phyloP scores from a whole-genome alignment of 2,329 filamentous ascomycete species.

The Fusarium setosum region DNA sequence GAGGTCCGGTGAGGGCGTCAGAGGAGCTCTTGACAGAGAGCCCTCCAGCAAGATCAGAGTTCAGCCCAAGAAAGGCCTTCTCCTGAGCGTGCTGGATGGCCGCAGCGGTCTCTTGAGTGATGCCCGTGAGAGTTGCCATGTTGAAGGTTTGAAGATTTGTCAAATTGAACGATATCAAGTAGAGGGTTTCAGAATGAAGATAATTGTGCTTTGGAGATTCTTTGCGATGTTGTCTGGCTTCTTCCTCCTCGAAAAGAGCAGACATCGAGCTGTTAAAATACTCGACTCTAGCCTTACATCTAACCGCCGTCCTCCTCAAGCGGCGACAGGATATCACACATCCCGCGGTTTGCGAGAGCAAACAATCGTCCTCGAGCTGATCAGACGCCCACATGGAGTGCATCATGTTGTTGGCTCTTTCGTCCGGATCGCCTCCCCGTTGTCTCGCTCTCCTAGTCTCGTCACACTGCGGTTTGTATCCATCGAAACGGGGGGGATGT shows the following conservation, averaged over 20 bases:
- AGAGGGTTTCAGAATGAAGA: neutral
- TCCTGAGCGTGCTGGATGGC: conserved; percentile 4
- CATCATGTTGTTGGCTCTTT: neutral
- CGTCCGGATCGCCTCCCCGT: conserved; percentile 28
- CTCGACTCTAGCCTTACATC: conserved; percentile 10
- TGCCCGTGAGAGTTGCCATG: conserved; percentile 24
- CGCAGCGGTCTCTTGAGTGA: conserved; percentile 17
- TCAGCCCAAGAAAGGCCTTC: conserved; percentile 11
- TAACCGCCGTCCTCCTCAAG: neutral
- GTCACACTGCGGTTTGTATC: conserved; percentile 21
- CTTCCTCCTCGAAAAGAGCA: neutral
- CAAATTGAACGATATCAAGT: neutral
- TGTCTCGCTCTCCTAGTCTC: conserved; percentile 9
- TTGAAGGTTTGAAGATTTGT: neutral
- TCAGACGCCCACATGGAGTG: conserved; percentile 2
- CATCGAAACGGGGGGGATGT: conserved; percentile 4
- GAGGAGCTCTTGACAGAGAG: conserved; percentile 12
- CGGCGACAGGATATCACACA: conserved; percentile 14
- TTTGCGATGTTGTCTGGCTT: conserved; percentile 1
- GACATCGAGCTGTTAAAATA: conserved; percentile 20
- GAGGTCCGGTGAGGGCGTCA: conserved; percentile 29
- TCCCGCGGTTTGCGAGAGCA: conserved; percentile 5
- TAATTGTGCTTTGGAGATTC: neutral
- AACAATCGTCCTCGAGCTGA: neutral
- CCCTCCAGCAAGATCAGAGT: conserved; percentile 19